phyloP scores from a whole-genome alignment of 2,329 filamentous ascomycete genomes.

The Rutstroemia sp. region DNA sequence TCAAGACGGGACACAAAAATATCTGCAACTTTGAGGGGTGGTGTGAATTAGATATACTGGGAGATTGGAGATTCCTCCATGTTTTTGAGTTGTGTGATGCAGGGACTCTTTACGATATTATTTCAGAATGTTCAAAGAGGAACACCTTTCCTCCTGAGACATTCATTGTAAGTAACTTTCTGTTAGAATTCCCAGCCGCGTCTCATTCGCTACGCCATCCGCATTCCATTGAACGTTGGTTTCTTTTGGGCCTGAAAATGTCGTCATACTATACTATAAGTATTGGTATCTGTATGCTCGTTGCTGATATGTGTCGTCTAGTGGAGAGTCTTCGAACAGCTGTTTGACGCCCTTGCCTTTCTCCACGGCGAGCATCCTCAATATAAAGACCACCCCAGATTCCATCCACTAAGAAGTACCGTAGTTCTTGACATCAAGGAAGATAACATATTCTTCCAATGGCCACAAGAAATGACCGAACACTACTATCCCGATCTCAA shows the following conservation, averaged over 20 bases:
- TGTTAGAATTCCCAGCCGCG: background rate
- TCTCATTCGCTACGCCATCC: background rate
- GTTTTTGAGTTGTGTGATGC: background rate
- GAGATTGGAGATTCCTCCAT: background rate
- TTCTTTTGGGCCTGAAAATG: too few relatives aligned
- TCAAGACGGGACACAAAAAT: background rate
- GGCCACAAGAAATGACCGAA: background rate
- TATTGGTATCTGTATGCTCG: too few relatives aligned
- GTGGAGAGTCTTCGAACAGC: slow-evolving; percentile 4
- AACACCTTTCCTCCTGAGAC: background rate
- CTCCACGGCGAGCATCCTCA: slow-evolving; percentile 3
- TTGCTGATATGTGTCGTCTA: background rate
- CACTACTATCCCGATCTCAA: slow-evolving; percentile 1
- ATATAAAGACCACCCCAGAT: background rate
- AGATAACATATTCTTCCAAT: slow-evolving; percentile 2
- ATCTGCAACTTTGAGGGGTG: background rate
- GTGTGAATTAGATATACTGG: background rate
- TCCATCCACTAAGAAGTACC: background rate
- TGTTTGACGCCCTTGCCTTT: slow-evolving; percentile 3
- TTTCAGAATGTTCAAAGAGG: background rate
- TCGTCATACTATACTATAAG: too few relatives aligned
- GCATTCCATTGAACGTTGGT: too few relatives aligned
- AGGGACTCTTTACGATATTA: background rate
- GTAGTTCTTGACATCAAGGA: background rate
- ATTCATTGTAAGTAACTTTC: background rate